Conservation (phyloP, 352 stramenopile genomes). For the Phytopythium litorale region DNA sequence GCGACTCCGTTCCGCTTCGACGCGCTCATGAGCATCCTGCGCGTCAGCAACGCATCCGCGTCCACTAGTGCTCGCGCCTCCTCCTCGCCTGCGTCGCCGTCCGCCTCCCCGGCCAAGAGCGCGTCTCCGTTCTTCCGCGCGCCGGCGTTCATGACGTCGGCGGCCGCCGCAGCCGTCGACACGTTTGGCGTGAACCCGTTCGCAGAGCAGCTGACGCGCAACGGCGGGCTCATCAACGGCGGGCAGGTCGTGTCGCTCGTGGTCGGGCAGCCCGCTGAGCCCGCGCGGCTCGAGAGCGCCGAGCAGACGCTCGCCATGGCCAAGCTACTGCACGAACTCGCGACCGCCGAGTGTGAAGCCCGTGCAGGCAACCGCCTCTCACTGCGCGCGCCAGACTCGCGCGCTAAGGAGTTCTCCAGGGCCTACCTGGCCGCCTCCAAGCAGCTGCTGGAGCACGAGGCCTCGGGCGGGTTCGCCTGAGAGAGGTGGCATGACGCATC, state of each 20-base stretch:
- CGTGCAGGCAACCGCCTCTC: conserved; percentile 62
- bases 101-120: neutral
- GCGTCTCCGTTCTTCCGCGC: neutral
- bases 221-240: conserved; percentile 44
- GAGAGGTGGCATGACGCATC: neutral
- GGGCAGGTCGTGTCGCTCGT: conserved; percentile 32
- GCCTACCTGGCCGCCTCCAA: conserved; percentile 67
- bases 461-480: conserved; percentile 5
- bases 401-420: conserved; percentile 64
- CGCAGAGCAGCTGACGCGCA: conserved; percentile 46
- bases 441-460: conserved; percentile 66
- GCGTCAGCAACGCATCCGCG: conserved; percentile 27
- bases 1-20: conserved; percentile 42
- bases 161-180: conserved; percentile 13
- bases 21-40: conserved; percentile 30
- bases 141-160: conserved; percentile 14
- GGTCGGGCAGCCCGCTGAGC: conserved; percentile 27
- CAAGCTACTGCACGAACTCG: conserved; percentile 70
- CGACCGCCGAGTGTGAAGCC: conserved; percentile 62
- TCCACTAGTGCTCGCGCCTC: conserved; percentile 14
- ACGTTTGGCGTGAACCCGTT: conserved; percentile 35
- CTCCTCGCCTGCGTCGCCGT: conserved; percentile 8
- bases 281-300: conserved; percentile 47
- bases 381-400: conserved; percentile 33
- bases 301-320: conserved; percentile 76